Base-by-base conservation (phyloP, 306 rosid genomes). In the Arachis stenosperma region DNA sequence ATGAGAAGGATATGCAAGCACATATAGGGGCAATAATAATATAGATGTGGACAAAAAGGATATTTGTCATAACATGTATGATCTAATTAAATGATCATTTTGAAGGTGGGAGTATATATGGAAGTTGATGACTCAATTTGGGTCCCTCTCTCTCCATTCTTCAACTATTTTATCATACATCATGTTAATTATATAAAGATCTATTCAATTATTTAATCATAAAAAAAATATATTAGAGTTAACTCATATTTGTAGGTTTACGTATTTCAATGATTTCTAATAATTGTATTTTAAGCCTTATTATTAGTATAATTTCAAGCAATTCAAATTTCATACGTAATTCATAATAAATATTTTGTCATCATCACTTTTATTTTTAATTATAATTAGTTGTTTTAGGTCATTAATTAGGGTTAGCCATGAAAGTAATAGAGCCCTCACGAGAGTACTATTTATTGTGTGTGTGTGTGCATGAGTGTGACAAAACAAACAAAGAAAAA, bases 1-100 rank as follows among this genome's bases (percentile, higher is more conserved):
- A 63, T 71, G 67, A 29, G 67, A 33, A 33, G 37, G 37, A 48
- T 58, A 51, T 64, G 50, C 80, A 75, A 75, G 82, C 8, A 55
- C 69, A 57, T 43, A 69, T 84, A 83, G 81, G 84, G 82, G 88
- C 84, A 37, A 73, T 37, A 83, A 90, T 85, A 37, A 73, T 37
- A 47, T 61, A 75, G 79, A 77, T 80, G 53, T 14, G 71, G 92
- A 88, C 92, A 88, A 83, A 76, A 77, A 9, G 47, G 63, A 78
- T 72, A 66, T 91, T 83, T 87, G 89, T 85, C 95, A 71, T 57
- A 57, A 43, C 71, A 29, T 75, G 86, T 69, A 80, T 71, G 60
- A 72, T 85, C 67, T 77, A 69, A 71, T 77, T 83, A 73, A 83
- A 77, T 75, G 54, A 86, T 52, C 77, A 86, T 83, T 81, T 77